Percentiles rank a stretch among this genome's conserved stretches.
These are phyloP conservation scores for Phytophthora syringae DNA, from an alignment of 352 stramenopile species.

Conservation along the genomic window DNA sequence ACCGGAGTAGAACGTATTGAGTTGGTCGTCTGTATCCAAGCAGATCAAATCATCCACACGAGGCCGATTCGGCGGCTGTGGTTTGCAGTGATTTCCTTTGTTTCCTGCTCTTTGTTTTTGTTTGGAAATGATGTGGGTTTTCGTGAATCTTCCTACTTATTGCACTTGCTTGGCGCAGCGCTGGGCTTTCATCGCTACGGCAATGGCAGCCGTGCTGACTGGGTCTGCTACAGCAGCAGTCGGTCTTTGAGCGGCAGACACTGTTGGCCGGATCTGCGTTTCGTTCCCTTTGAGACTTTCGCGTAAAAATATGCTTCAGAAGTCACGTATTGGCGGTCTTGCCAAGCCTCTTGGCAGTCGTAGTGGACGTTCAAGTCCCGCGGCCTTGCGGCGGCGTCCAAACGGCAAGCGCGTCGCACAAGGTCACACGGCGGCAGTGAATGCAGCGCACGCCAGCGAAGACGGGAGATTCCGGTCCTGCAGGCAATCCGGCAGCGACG, in stretches of 20 bases:
- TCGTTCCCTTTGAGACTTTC: too few species aligned
- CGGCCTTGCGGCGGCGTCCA: not conserved
- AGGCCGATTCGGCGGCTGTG: not conserved
- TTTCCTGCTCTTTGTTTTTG: not conserved
- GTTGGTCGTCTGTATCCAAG: not conserved
- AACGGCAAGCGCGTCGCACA: not conserved
- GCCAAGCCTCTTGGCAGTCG: slow-evolving; percentile 13
- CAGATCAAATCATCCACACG: slow-evolving; percentile 1
- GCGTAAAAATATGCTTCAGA: too few species aligned
- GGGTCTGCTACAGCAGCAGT: too few species aligned
- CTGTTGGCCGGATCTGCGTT: too few species aligned
- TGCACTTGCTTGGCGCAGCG: too few species aligned
- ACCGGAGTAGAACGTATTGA: not conserved
- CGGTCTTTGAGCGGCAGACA: too few species aligned
- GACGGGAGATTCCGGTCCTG: too few species aligned
- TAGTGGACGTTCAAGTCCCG: slow-evolving; percentile 19
- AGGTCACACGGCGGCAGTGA: not conserved
- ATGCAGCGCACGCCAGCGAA: too few species aligned
- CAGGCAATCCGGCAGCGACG: slow-evolving; percentile 2
- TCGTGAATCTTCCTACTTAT: too few species aligned
- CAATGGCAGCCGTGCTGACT: too few species aligned
- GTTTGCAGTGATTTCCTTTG: not conserved
- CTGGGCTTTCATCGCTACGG: too few species aligned
- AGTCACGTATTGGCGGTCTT: slow-evolving; percentile 7
- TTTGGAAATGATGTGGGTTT: too few species aligned